phyloP scores from a whole-genome alignment of 768 basidiomycete species.

The Tylopilus felleus region DNA sequence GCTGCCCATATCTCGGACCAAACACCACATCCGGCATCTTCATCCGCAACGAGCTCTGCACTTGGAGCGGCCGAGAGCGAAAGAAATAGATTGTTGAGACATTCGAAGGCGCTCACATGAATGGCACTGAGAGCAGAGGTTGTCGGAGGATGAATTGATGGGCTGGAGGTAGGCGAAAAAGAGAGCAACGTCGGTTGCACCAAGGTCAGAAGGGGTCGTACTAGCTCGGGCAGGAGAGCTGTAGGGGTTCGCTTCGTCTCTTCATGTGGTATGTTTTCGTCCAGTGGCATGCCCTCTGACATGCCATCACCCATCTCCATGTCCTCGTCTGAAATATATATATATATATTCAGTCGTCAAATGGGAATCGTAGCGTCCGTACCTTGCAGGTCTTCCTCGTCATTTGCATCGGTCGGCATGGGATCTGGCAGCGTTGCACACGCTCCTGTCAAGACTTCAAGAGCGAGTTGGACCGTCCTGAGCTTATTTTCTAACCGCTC shows the following conservation, averaged over 20 bases:
- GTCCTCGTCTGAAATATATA: constrained; percentile 43
- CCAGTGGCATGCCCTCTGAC: constrained; percentile 23
- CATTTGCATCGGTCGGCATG: constrained; percentile 29
- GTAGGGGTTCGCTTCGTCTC: constrained; percentile 29
- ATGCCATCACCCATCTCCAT: constrained; percentile 36
- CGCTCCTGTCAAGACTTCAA: constrained; percentile 85
- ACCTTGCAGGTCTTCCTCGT: constrained; percentile 37
- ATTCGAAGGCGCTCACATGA: constrained; percentile 83
- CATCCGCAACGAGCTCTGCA: constrained; percentile 41
- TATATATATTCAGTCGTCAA: constrained; percentile 33
- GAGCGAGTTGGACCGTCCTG: constrained; percentile 72
- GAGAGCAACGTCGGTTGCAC: constrained; percentile 76
- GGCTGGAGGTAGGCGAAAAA: constrained; percentile 67
- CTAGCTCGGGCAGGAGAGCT: constrained; percentile 54
- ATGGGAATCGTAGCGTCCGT: background rate
- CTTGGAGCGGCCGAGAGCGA: constrained; percentile 56
- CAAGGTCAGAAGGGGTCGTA: constrained; percentile 63
- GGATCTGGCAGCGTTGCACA: constrained; percentile 87
- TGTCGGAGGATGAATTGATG: constrained; percentile 81
- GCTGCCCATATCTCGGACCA: constrained; percentile 70
- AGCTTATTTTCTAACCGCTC: constrained; percentile 69
- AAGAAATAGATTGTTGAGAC: constrained; percentile 85
- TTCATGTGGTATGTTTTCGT: constrained; percentile 19
- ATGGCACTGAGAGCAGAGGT: constrained; percentile 82
- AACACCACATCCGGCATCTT: constrained; percentile 47